Evolutionary conservation across 306 rosid species (phyloP).

Genomic region (Crotalaria pallida): DNA sequence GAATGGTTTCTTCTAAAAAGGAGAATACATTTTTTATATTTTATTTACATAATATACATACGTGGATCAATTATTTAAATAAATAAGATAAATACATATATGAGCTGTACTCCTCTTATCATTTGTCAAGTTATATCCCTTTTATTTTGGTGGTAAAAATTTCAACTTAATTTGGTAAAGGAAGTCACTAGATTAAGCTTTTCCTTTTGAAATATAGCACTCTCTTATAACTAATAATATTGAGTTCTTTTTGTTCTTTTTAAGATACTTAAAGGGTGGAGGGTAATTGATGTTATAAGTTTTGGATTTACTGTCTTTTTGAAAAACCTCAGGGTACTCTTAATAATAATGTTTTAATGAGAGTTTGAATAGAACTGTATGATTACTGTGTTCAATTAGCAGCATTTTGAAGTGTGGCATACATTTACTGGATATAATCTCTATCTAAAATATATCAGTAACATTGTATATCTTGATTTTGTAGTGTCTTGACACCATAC

Average conservation of each 20-base stretch:
- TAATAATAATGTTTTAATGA: neutral
- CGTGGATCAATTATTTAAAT: too few species aligned
- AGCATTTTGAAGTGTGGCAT: neutral
- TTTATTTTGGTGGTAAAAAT: too few species aligned
- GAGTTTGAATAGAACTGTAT: neutral
- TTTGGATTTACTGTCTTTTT: neutral
- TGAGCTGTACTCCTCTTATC: too few species aligned
- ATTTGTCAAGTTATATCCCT: too few species aligned
- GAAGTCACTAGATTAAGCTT: neutral
- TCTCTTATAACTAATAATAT: neutral
- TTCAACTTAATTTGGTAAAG: neutral
- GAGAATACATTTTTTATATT: too few species aligned
- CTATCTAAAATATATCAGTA: neutral
- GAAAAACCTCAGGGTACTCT: neutral
- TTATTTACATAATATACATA: too few species aligned
- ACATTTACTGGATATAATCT: neutral
- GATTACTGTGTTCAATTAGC: neutral
- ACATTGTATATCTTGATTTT: constrained; percentile 16
- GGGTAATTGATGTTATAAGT: neutral
- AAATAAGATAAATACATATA: too few species aligned
- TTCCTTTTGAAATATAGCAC: neutral
- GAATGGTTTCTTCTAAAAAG: too few species aligned
- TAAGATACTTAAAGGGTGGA: neutral
- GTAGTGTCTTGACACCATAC: constrained; percentile 90
- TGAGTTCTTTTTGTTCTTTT: neutral